phyloP scores from a whole-genome alignment of 805 yeast species.

The Candida gorgasii region DNA sequence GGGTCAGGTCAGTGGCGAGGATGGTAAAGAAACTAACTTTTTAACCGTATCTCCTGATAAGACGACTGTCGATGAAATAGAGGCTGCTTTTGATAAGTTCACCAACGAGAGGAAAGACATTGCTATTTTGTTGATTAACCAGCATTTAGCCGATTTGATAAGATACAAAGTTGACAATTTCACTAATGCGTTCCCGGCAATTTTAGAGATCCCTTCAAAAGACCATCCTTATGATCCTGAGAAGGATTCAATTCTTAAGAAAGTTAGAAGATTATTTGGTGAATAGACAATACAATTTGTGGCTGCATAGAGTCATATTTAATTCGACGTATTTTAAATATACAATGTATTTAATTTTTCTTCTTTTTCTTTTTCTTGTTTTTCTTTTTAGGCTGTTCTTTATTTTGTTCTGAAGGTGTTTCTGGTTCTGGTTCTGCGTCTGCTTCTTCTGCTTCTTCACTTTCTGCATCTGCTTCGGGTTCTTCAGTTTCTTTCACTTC shows the following conservation, averaged over 20 bases:
- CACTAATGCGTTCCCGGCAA: constrained; percentile 92
- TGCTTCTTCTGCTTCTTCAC: too few species aligned
- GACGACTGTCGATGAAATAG: constrained; percentile 75
- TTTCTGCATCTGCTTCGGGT: neutral
- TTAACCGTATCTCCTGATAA: constrained; percentile 72
- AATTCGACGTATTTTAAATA: constrained; percentile 5
- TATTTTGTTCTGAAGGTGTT: too few species aligned
- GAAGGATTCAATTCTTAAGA: constrained; percentile 91
- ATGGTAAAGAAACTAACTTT: constrained; percentile 77
- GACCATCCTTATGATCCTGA: constrained; percentile 99
- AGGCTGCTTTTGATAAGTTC: constrained; percentile 70
- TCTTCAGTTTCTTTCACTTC: constrained; percentile 2
- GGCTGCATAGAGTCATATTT: too few species aligned
- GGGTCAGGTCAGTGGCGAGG: constrained; percentile 75
- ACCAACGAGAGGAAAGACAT: constrained; percentile 79
- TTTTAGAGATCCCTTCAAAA: constrained; percentile 94
- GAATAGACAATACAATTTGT: too few species aligned
- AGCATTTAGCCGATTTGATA: constrained; percentile 89
- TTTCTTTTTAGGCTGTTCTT: constrained; percentile 28
- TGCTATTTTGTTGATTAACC: constrained; percentile 90
- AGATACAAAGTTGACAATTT: constrained; percentile 79
- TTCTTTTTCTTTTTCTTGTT: constrained; percentile 30
- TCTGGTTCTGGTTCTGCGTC: constrained; percentile 3
- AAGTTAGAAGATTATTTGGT: constrained; percentile 93
- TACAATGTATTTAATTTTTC: constrained; percentile 13